A percentile compares a stretch with the other conserved stretches of the same genome.
phyloP scores from a whole-genome alignment of 768 basidiomycete genomes.

The Suillus decipiens region DNA sequence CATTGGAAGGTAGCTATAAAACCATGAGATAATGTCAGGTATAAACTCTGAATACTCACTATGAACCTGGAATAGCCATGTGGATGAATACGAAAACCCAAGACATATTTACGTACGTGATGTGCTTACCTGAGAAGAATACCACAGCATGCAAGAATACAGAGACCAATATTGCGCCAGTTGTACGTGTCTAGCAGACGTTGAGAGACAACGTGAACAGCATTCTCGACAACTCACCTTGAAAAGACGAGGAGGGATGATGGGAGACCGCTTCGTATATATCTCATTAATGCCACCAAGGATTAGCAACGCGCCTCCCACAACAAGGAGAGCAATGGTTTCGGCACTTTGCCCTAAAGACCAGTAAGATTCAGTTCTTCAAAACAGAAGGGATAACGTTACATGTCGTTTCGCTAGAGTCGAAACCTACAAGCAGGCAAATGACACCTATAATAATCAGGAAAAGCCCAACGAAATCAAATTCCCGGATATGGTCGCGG shows the following conservation, averaged over 20 bases:
- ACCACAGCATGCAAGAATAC: conserved; percentile 37
- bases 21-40: conserved; percentile 8
- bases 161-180: conserved; percentile 32
- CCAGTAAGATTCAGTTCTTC: conserved; percentile 8
- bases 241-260: conserved; percentile 43
- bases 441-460: conserved; percentile 37
- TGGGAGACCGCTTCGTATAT: conserved; percentile 35
- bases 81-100: background rate
- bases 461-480: conserved; percentile 42
- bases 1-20: conserved; percentile 38
- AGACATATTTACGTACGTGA: background rate
- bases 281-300: conserved; percentile 35
- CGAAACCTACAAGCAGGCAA: conserved; percentile 42
- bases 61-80: conserved; percentile 22
- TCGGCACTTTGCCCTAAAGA: conserved; percentile 30
- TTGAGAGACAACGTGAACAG: background rate
- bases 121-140: conserved; percentile 34
- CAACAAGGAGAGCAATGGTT: conserved; percentile 38
- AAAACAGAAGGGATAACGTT: background rate
- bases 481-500: conserved; percentile 33
- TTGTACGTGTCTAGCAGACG: conserved; percentile 37
- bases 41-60: conserved; percentile 17
- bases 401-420: conserved; percentile 37
- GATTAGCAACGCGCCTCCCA: conserved; percentile 35
- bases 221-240: conserved; percentile 22